Evolutionary conservation across 106 monocot genomes (phyloP), one percentile per base, ranked within the genome.

Genomic region (Gastrodia elata): DNA sequence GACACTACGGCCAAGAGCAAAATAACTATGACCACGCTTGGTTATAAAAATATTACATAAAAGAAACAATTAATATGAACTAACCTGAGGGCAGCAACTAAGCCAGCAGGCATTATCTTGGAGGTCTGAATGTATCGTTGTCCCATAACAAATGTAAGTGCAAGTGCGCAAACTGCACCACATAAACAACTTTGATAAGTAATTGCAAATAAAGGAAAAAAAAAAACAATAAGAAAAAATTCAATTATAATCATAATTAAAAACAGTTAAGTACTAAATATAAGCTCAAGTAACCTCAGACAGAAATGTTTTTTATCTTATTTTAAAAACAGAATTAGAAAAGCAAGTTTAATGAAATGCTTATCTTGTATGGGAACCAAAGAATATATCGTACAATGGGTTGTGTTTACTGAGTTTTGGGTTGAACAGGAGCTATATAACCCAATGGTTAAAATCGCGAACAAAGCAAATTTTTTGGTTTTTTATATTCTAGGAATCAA

Each of bases 91-190:
- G 28, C 64, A 82, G 88, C 86, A 77, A 94, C 88, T 71, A 88
- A 6, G 35, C 94, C 94, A 79, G 90, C 90, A 11, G 94, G 94
- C 90, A 94, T 94, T 69, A 91, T 86, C 87, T 94, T 94, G 28
- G 78, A 81, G 8, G 88, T 88, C 65, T 94, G 73, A 43, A 91
- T 32, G 73, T 87, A 94, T 77, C 94, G 76, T 84, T 87, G 81
- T 35, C 94, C 94, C 94, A 94, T 94, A 10, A 91, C 74, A 73
- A 64, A 86, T 65, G 91, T 89, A 65, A 94, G 72, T 52, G 68
- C 44, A 2, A 83, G 44, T 34, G 94, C 80, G 85, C 91, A 91
- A 64, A 83, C 94, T 94, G 83, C 76, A 76, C 67, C 56, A 81
- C n/a, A 77, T 1, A 75, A 68, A 72, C 32, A 36, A 0, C 0